Evolutionary conservation across 192 early-diverging fungal species (phyloP), one percentile per base, ranked within the genome.

Genomic region (Entomortierella beljakovae): DNA sequence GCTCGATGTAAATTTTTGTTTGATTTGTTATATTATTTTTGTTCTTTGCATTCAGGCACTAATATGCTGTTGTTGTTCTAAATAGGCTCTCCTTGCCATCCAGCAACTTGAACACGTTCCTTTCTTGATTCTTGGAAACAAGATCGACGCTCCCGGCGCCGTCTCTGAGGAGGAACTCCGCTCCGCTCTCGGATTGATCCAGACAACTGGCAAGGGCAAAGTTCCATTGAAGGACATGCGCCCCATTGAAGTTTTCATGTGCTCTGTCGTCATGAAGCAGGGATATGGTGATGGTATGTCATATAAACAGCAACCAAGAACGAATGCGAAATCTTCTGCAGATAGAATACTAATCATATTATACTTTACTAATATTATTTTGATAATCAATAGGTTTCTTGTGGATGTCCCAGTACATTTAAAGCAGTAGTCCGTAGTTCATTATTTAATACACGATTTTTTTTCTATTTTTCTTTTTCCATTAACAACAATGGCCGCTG

Each of bases 221-320:
- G 91, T 96, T 40, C 89, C 90, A 59, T 89, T 97, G 80, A 94
- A 93, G 81, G 93, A 96, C 75, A 94, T 97, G 74, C 91, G 98
- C 60, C 94, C 98, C 50, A 96, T 99, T 70, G 98, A 99, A 87
- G 90, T 99, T 57, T 99, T 96, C 80, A 99, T 99, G 98, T 98
- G 96, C 89, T 98, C 96, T 31, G 94, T 99, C 22, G 94, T 97
- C 48, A 95, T 97, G 94, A 91, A 93, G 86, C 95, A 96, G 87
- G 98, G 98, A 82, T 99, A 99, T 83, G 97, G 96, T 60, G 98
- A 98, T 75, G 97, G 94, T 89, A 72, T n/a, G 86, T 70, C 22
- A 40, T 50, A 26, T 18, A 50, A 11, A 2, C 43, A 46, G 43
- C 20, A 20, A 11, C 11, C 23, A 60, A n/a, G 57, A 59, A 42